Evolutionary conservation across 129 eudicot genomes (phyloP), one percentile per base, ranked within the genome.

Genomic region (Flaveria trinervia): DNA sequence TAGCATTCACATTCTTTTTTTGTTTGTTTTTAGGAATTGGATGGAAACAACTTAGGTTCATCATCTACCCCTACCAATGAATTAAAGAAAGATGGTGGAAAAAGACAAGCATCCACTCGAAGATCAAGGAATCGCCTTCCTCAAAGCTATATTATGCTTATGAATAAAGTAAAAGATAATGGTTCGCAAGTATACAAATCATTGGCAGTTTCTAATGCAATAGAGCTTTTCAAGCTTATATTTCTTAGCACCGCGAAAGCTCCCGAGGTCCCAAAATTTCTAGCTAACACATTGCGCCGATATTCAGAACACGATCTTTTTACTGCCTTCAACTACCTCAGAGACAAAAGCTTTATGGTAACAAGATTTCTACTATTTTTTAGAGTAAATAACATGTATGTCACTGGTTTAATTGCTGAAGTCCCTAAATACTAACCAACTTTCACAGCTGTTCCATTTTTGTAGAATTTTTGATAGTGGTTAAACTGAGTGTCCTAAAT

Each of bases 281-380:
- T 94, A 30, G 96, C 96, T 55, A 86, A 91, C 83, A 94, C 97
- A 51, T 84, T 91, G 71, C 81, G 94, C 23, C 89, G 93, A 9
- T 94, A 91, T 80, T 94, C 98, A 14, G 97, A 94, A 77, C 97
- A 91, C 55, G 98, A 94, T 88, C 96, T 91, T 56, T 87, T 87
- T 83, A 86, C 93, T 33, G 97, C 98, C 57, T 94, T 89, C 25
- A 88, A 82, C 86, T 91, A 89, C 81, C 90, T 94, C 68, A 87
- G 93, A 76, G 92, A 84, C 89, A 89, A 80, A 68, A 91, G 81
- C 70, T 84, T 91, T 77, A 84, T 91, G 97, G 98, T 93, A 90
- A 70, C 48, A n/a, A 61, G 33, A 45, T 15, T 60, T 48, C 55
- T 79, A 1, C 61, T 60, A 16, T 28, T 44, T 44, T 61, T 33